Conservation (phyloP, 2,329 filamentous ascomycete species). For the Neonectria punicea region DNA sequence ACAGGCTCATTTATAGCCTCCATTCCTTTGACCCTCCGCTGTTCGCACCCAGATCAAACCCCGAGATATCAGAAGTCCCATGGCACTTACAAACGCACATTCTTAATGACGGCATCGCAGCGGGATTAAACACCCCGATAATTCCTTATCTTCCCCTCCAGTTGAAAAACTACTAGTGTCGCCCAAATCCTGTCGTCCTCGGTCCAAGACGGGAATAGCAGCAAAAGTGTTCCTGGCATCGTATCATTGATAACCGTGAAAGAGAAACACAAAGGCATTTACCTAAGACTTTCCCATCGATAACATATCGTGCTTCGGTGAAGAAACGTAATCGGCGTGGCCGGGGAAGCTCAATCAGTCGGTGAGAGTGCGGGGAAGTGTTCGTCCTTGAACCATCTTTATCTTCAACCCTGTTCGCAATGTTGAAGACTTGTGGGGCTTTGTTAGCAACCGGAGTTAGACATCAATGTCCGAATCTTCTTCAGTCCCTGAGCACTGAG, state of each 20-base stretch:
- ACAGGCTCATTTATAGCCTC: neutral
- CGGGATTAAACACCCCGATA: neutral
- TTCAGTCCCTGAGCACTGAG: neutral
- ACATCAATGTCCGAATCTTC: neutral
- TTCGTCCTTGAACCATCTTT: neutral
- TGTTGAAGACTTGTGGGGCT: neutral
- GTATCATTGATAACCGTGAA: neutral
- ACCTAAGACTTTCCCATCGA: neutral
- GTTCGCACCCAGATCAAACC: neutral
- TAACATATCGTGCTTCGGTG: neutral
- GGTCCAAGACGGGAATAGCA: neutral
- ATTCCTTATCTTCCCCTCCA: slow-evolving; percentile 9
- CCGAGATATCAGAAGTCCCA: neutral
- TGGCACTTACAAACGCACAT: neutral
- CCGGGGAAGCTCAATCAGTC: slow-evolving; percentile 6
- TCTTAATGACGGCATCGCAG: neutral
- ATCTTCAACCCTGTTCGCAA: slow-evolving; percentile 8
- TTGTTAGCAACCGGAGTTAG: neutral
- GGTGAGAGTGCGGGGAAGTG: slow-evolving; percentile 22
- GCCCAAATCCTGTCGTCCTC: neutral
- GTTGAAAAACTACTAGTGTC: neutral
- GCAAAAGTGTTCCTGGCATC: neutral
- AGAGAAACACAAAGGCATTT: neutral
- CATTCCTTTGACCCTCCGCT: neutral
- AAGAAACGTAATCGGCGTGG: neutral